Base-by-base conservation (phyloP, 345 rosid genomes). In the Eucalyptus albens region DNA sequence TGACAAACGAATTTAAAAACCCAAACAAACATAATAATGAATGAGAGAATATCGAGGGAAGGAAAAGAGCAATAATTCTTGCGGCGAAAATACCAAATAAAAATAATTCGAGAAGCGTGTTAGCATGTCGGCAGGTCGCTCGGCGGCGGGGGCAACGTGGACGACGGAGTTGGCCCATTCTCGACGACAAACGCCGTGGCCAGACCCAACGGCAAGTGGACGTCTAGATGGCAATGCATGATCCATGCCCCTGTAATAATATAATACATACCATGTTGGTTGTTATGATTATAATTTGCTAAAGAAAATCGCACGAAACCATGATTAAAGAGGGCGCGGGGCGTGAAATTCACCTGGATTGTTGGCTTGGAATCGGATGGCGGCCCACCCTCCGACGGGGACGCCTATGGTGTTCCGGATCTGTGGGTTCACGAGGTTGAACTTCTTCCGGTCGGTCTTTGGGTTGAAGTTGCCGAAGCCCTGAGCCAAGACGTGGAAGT, bases 341-440 rank as follows among this genome's bases (percentile, higher is more conserved):
- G 11, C 21, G 31, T 67, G 22, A n/a, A 67, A 67, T 13, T 86
- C 27, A 96, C 99, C 99, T 87, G 99, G 99, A 87, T 97, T 97
- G 88, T 97, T 65, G n/a, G 99, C 99, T 2, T 10, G 89, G 93
- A 97, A 97, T 90, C 99, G 94, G 86, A 91, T 92, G 82, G 92
- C 98, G 53, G 97, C 96, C 98, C 98, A 96, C 65, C 98, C 98
- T 72, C 97, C 97, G n/a, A 92, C 97, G 2, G 99, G 99, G 3
- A 97, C 98, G 1, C 92, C 97, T 37, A 97, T 90, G 27, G 99
- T 97, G 94, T 97, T 96, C 6, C 98, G 96, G 10, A 90, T 60
- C 69, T 94, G 98, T 21, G 99, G 97, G 87, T 97, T 87, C 19
- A 92, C 90, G 8, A 96, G 89, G 90, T 98, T 98, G 90, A 94